A percentile compares a stretch with the other conserved stretches of the same genome.
phyloP scores from a whole-genome alignment of 768 basidiomycete genomes.

The Myochromella boudieri region DNA sequence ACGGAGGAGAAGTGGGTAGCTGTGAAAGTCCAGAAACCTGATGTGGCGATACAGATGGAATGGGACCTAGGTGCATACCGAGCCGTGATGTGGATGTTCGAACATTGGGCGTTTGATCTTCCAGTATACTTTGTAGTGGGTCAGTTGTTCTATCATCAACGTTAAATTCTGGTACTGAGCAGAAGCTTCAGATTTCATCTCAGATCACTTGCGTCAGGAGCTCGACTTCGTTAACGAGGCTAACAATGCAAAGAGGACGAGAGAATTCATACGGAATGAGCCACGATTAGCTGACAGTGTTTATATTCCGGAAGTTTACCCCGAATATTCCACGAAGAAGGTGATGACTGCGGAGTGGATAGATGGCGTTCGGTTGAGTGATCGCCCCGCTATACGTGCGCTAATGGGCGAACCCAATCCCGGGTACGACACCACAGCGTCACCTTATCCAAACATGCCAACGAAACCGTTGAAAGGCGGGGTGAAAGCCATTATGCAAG shows the following conservation, averaged over 20 bases:
- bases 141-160: slow-evolving; percentile 28
- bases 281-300: slow-evolving; percentile 69
- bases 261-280: slow-evolving; percentile 66
- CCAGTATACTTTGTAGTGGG: slow-evolving; percentile 82
- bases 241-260: slow-evolving; percentile 69
- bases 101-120: slow-evolving; percentile 80
- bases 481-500: slow-evolving; percentile 69
- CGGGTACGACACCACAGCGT: slow-evolving; percentile 10
- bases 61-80: slow-evolving; percentile 76
- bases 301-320: slow-evolving; percentile 76
- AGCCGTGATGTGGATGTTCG: slow-evolving; percentile 78
- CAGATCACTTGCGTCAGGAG: slow-evolving; percentile 79
- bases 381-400: slow-evolving; percentile 52
- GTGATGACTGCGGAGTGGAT: slow-evolving; percentile 89
- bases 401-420: slow-evolving; percentile 54
- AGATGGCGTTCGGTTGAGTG: slow-evolving; percentile 71
- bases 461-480: slow-evolving; percentile 56
- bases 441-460: slow-evolving; percentile 26
- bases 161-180: neutral
- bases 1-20: slow-evolving; percentile 71
- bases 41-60: slow-evolving; percentile 81
- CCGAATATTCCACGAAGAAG: slow-evolving; percentile 68
- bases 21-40: slow-evolving; percentile 92
- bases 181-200: slow-evolving; percentile 61
- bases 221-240: slow-evolving; percentile 84